These are phyloP conservation scores for Dothideomycetidae sp. DNA, from an alignment of 2,329 filamentous ascomycete genomes.

Conservation along the genomic window DNA sequence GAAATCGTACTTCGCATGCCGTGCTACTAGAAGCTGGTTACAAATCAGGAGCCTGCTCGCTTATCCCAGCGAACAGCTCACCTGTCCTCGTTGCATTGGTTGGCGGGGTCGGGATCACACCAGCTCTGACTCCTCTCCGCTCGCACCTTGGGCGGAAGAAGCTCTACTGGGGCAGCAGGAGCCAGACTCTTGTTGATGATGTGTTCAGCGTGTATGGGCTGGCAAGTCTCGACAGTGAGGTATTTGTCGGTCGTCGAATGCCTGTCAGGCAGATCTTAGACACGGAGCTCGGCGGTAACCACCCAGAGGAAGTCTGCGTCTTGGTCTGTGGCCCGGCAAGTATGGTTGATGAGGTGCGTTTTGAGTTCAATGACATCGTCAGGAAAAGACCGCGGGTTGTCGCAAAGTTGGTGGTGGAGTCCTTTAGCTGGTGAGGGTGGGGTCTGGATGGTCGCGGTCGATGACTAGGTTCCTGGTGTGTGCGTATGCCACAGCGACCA, in stretches of 20 bases:
- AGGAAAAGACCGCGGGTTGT: not conserved
- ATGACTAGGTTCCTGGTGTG: too few relatives aligned
- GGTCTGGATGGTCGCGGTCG: too few relatives aligned
- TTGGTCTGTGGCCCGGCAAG: conserved; percentile 6
- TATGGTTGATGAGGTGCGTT: conserved; percentile 3
- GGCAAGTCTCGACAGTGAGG: not conserved
- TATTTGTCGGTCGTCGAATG: not conserved
- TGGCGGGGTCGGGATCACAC: conserved; percentile 1
- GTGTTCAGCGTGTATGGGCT: conserved; percentile 2
- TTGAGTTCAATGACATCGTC: not conserved
- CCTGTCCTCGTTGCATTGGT: not conserved
- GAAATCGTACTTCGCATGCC: too few relatives aligned
- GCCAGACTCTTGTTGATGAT: conserved; percentile 4
- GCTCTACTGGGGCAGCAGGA: conserved; percentile 5
- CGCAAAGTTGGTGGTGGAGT: conserved; percentile 1
- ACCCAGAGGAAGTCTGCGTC: not conserved
- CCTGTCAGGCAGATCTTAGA: not conserved
- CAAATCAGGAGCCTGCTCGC: not conserved
- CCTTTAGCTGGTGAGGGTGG: conserved; percentile 9
- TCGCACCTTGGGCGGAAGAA: conserved; percentile 4
- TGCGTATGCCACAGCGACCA: too few relatives aligned
- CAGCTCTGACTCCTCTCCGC: conserved; percentile 1
- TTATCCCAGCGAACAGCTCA: conserved; percentile 4
- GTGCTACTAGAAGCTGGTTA: too few relatives aligned
- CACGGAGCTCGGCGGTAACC: not conserved